Percentiles rank a stretch among this genome's conserved stretches.
These are phyloP conservation scores for Arxiozyma slooffiae DNA, from an alignment of 1,139 yeast genomes.

Conservation along the genomic window DNA sequence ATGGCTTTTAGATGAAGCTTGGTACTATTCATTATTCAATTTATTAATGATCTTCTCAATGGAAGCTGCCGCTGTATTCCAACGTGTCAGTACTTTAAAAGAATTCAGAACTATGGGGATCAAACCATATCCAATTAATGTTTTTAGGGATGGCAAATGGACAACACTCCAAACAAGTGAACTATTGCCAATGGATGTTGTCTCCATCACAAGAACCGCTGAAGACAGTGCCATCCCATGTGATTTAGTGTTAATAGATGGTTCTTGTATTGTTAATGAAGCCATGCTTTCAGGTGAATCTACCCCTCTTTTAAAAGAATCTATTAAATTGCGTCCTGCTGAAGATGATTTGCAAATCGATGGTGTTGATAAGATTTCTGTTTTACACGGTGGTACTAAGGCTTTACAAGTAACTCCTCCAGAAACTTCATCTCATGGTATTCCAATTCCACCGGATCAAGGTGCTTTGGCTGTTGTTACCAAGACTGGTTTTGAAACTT, in stretches of 20 bases:
- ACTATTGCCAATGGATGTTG: constrained; percentile 84
- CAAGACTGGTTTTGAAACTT: constrained; percentile 94
- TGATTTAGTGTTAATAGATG: constrained; percentile 76
- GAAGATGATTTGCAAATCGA: constrained; percentile 61
- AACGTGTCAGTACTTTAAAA: constrained; percentile 86
- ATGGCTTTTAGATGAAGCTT: constrained; percentile 94
- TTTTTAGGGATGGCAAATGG: constrained; percentile 67
- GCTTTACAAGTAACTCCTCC: constrained; percentile 84
- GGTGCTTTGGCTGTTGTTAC: constrained; percentile 90
- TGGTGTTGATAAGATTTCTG: constrained; percentile 79
- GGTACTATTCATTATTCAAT: constrained; percentile 91
- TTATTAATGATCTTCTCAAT: constrained; percentile 85
- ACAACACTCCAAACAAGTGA: constrained; percentile 56
- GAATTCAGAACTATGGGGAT: constrained; percentile 98
- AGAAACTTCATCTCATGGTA: constrained; percentile 33
- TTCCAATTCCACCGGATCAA: constrained; percentile 66
- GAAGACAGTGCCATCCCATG: constrained; percentile 97
- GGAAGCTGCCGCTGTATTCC: constrained; percentile 91
- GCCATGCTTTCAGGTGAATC: constrained; percentile 99
- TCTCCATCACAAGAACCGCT: constrained; percentile 75
- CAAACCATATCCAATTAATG: constrained; percentile 75
- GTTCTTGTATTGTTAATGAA: constrained; percentile 88
- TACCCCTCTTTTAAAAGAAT: constrained; percentile 90
- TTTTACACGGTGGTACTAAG: constrained; percentile 93
- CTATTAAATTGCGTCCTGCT: constrained; percentile 72